These are phyloP conservation scores for Nadsonia fulvescens DNA, from an alignment of 805 yeast genomes.

Conservation along the genomic window DNA sequence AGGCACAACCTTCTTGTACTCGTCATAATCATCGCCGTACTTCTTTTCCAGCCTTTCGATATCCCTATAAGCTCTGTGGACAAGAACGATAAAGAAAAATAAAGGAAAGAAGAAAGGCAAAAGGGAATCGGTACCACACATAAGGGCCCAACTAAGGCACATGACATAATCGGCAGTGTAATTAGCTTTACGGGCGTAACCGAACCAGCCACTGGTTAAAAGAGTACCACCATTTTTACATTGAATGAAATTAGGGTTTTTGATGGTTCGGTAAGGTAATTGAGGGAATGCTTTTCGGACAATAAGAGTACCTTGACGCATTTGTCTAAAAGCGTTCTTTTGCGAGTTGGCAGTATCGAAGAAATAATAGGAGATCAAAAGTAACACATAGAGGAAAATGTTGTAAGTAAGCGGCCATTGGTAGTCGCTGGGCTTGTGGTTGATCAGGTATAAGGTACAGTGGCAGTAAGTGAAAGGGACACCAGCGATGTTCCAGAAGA, in stretches of 20 bases:
- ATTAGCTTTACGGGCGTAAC: constrained; percentile 81
- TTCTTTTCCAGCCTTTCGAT: constrained; percentile 65
- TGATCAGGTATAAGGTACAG: constrained; percentile 65
- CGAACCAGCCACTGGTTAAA: constrained; percentile 88
- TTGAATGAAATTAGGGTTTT: constrained; percentile 68
- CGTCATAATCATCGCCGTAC: constrained; percentile 90
- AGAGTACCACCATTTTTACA: constrained; percentile 74
- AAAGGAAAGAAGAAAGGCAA: constrained; percentile 94
- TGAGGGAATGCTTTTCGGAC: constrained; percentile 85
- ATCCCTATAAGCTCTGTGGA: constrained; percentile 84
- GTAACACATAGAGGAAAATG: constrained; percentile 32
- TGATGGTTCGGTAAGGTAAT: constrained; percentile 66
- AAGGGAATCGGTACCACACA: constrained; percentile 74
- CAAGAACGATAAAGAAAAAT: constrained; percentile 72
- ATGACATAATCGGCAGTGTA: constrained; percentile 90
- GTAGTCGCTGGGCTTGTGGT: constrained; percentile 75
- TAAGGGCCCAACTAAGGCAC: constrained; percentile 78
- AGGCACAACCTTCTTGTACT: constrained; percentile 74
- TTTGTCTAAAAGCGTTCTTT: constrained; percentile 71
- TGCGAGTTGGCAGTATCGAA: constrained; percentile 93
- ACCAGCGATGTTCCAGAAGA: constrained; percentile 98
- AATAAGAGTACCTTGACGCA: constrained; percentile 56
- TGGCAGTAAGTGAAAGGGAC: constrained; percentile 97
- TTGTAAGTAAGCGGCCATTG: constrained; percentile 49
- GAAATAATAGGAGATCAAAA: constrained; percentile 66